Conservation (phyloP, 805 yeast genomes). For the Ogataea thermomethanolica region DNA sequence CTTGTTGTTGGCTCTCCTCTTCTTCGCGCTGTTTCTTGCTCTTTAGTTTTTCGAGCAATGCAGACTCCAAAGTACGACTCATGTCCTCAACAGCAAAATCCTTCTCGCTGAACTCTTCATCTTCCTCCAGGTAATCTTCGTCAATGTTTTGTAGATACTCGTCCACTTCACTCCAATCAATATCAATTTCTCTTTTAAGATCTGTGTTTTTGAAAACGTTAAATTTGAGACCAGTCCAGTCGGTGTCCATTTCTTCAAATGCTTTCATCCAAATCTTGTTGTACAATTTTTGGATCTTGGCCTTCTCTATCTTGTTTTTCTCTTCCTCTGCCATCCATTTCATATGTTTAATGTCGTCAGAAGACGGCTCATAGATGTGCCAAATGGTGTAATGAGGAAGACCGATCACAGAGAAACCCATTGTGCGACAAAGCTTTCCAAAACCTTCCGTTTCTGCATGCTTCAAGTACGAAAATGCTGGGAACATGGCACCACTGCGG, state of each 20-base stretch:
- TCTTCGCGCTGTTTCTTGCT: slow-evolving; percentile 9
- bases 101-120: slow-evolving; percentile 10
- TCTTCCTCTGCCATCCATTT: slow-evolving; percentile 85
- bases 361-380: slow-evolving; percentile 92
- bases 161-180: slow-evolving; percentile 72
- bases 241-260: slow-evolving; percentile 70
- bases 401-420: slow-evolving; percentile 84
- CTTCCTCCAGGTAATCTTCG: slow-evolving; percentile 23
- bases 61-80: slow-evolving; percentile 17
- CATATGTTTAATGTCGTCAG: slow-evolving; percentile 81
- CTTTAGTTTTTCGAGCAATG: slow-evolving; percentile 12
- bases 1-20: slow-evolving; percentile 20
- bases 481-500: slow-evolving; percentile 85
- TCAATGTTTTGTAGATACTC: slow-evolving; percentile 31
- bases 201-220: slow-evolving; percentile 78
- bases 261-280: slow-evolving; percentile 76
- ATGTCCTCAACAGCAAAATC: slow-evolving; percentile 15
- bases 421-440: slow-evolving; percentile 78
- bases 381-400: slow-evolving; percentile 90
- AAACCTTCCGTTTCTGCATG: slow-evolving; percentile 98
- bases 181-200: slow-evolving; percentile 46
- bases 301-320: slow-evolving; percentile 57
- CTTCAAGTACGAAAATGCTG: slow-evolving; percentile 88
- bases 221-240: slow-evolving; percentile 68
- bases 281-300: slow-evolving; percentile 62